Base-by-base conservation (phyloP, 179 eudicot genomes). In the Amaranthus tricolor region DNA sequence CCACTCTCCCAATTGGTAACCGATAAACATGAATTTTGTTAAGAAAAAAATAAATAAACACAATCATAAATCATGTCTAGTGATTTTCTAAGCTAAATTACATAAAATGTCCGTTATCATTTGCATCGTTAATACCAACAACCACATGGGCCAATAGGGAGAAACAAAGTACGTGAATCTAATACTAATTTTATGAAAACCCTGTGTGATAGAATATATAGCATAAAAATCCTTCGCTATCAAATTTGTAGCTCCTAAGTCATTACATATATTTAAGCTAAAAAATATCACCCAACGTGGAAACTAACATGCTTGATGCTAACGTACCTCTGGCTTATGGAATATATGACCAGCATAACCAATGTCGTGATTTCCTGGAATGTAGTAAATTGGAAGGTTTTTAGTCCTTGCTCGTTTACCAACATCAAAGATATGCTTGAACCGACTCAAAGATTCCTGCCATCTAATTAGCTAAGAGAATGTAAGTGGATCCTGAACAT, bases 311-410 rank as follows among this genome's bases (percentile, higher is more conserved):
- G 15, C 20, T 16, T 16, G 1, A 66, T 7, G 15, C 20, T 16
- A 20, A 1, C 49, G 48, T 83, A 95, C 99, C 99, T 88, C 80
- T 21, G 95, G 96, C 77, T 67, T 84, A 48, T 56, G 82, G 68
- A 84, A 74, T 74, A 79, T 81, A 70, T 81, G 71, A 79, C 89
- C 90, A 24, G 92, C 86, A 77, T 95, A 95, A 24, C 97, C 99
- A 71, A 88, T 76, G 74, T 95, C 99, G 80, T 95, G 99, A 84
- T 93, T 95, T 80, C 99, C 99, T 53, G 93, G 79, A 68, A 95
- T 76, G 79, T 89, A 89, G 70, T 87, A 82, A 70, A 88, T 77
- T 81, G 79, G 82, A 71, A 79, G 84, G 58, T 84, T 86, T 69
- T 81, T 75, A 71, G 65, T 81, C 80, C 71, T 80, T 78, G 81